Conservation (phyloP, 2,329 filamentous ascomycete genomes). For the Torrubiella hemipterigena region DNA sequence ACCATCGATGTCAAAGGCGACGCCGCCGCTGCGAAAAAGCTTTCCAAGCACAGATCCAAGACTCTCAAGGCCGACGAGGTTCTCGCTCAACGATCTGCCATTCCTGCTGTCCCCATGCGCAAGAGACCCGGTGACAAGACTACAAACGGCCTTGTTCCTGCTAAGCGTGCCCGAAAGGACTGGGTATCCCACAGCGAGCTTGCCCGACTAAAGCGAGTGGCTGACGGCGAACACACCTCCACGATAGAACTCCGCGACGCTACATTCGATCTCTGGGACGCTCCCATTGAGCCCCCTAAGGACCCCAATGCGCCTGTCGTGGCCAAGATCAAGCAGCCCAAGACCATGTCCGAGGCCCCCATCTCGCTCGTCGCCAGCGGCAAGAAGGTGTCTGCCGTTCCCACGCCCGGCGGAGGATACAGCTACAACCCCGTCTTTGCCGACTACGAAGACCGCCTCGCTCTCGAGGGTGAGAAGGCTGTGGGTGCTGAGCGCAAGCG, state of each 20-base stretch:
- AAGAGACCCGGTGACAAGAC: conserved; percentile 64
- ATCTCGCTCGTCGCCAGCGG: conserved; percentile 75
- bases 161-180: conserved; percentile 65
- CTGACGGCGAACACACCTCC: conserved; percentile 55
- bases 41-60: conserved; percentile 58
- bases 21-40: conserved; percentile 48
- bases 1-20: conserved; percentile 67
- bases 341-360: conserved; percentile 63
- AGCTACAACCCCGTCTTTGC: conserved; percentile 87
- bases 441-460: conserved; percentile 71
- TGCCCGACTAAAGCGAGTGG: conserved; percentile 62
- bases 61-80: conserved; percentile 85
- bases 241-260: conserved; percentile 46
- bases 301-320: conserved; percentile 51
- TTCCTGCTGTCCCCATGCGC: conserved; percentile 65
- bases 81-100: conserved; percentile 67
- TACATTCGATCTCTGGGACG: conserved; percentile 69
- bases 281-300: conserved; percentile 21
- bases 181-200: conserved; percentile 83
- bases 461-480: conserved; percentile 64
- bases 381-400: conserved; percentile 66
- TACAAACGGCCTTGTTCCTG: conserved; percentile 58
- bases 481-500: conserved; percentile 69
- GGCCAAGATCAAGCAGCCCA: conserved; percentile 57
- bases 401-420: conserved; percentile 66